Base-by-base conservation (phyloP, 106 monocot species). In the Phalaenopsis equestris region DNA sequence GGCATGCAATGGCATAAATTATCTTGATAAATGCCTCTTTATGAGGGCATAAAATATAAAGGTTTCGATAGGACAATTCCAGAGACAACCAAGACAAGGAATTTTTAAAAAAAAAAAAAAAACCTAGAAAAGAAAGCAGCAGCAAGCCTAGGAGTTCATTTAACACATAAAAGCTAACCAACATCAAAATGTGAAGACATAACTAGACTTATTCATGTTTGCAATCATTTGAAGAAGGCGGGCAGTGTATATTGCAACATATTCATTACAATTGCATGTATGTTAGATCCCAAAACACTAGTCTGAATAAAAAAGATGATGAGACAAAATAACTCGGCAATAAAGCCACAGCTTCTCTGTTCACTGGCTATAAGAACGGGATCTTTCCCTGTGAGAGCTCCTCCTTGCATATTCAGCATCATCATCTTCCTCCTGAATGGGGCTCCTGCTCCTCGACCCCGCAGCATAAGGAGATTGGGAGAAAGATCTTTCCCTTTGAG, bases 371-470 rank as follows among this genome's bases (percentile, higher is more conserved):
- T 75, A 9, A 70, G 82, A 83, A 17, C 83, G 78, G 12, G 83
- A 77, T 16, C 77, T 37, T 46, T 56, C 78, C 64, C 67, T 61
- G 45, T 23, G 79, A 45, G 79, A 79, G 16, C 18, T 11, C 14
- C 30, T 15, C 41, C 43, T 77, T 1, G 30, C 46, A 42, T 55
- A 16, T 9, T 37, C n/a, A 46, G 46, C 75, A 61, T 7, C 61
- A 45, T 24, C 70, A 37, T 70, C 70, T 0, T 38, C 39, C 10
- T 72, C 72, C 49, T 83, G 49, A 5, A 8, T 8, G 1, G 83
- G 78, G 78, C 77, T 78, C 83, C 83, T 83, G 37, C 78, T 78
- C 70, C 78, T 42, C n/a, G 19, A 55, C 19, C 77, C 48, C 39
- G 14, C 37, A 52, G 42, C 52, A 24, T 9, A 8, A 16, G 83